Percentiles rank a stretch among this genome's conserved stretches.
Conservation (phyloP, 169 alveolate genomes). For the Perkinsus marinus region DNA sequence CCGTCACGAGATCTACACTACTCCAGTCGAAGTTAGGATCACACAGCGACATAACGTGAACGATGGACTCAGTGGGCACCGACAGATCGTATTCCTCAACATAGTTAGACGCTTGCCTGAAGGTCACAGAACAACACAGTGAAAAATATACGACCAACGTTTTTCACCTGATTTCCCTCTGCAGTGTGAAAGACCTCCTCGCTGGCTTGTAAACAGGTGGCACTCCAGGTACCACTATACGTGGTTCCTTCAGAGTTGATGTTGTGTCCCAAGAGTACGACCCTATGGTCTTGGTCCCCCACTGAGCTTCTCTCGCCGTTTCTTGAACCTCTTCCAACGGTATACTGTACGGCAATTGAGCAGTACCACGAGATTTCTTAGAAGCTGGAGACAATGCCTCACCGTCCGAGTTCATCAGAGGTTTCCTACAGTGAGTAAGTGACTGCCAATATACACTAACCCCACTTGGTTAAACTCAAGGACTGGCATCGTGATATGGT, state of each 20-base stretch:
- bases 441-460: neutral
- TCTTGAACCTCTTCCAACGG: neutral
- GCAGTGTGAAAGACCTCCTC: neutral
- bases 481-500: neutral
- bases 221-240: neutral
- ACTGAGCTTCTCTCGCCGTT: neutral
- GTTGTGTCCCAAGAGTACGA: neutral
- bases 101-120: neutral
- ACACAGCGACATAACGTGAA: neutral
- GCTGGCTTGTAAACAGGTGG: neutral
- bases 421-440: no score
- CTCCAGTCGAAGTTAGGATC: neutral
- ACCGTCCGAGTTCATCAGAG: neutral
- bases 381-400: neutral
- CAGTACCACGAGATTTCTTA: neutral
- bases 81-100: neutral
- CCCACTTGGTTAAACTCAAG: neutral
- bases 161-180: neutral
- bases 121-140: neutral
- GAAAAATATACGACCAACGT: neutral
- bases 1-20: neutral
- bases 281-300: neutral
- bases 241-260: neutral
- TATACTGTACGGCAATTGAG: neutral
- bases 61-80: neutral